These are phyloP conservation scores for Phyllosticta citrichinensis DNA, from an alignment of 2,329 filamentous ascomycete genomes.

Conservation along the genomic window DNA sequence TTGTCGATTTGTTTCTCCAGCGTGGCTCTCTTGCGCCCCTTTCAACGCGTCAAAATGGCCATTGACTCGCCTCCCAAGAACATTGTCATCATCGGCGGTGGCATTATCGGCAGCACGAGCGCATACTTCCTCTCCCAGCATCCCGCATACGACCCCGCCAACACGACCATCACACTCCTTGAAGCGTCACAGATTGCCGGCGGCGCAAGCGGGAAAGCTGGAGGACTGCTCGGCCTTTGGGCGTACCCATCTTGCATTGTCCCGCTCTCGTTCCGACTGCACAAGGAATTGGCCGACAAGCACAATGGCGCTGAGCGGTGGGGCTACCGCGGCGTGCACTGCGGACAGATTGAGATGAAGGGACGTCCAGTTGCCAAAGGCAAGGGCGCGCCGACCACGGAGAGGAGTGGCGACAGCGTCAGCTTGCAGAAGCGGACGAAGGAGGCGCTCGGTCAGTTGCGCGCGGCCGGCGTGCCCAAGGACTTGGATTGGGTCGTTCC, in stretches of 20 bases:
- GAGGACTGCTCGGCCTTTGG: slow-evolving; percentile 82
- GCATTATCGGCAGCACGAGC: slow-evolving; percentile 84
- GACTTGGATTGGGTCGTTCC: slow-evolving; percentile 79
- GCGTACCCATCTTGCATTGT: slow-evolving; percentile 81
- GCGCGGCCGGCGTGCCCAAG: slow-evolving; percentile 54
- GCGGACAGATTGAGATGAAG: slow-evolving; percentile 53
- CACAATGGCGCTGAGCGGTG: slow-evolving; percentile 69
- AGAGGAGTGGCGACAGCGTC: slow-evolving; percentile 30
- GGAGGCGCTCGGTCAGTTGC: slow-evolving; percentile 40
- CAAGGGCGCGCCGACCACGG: slow-evolving; percentile 18
- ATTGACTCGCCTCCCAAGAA: slow-evolving; percentile 4
- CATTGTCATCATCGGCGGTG: slow-evolving; percentile 40
- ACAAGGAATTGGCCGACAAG: slow-evolving; percentile 73
- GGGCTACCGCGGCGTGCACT: slow-evolving; percentile 76
- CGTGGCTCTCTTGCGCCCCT: neutral
- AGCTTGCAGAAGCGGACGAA: slow-evolving; percentile 46
- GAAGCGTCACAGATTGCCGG: slow-evolving; percentile 79
- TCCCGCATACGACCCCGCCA: slow-evolving; percentile 62
- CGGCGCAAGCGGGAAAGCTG: slow-evolving; percentile 91
- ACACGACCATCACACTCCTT: slow-evolving; percentile 72
- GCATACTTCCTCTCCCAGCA: slow-evolving; percentile 89
- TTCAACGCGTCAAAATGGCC: neutral
- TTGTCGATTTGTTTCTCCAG: neutral
- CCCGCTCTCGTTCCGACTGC: slow-evolving; percentile 73
- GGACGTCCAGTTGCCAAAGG: slow-evolving; percentile 30